Evolutionary conservation across 805 yeast species (phyloP), one percentile per base, ranked within the genome.

Genomic region (Vanderwaltozyma yarrowii): DNA sequence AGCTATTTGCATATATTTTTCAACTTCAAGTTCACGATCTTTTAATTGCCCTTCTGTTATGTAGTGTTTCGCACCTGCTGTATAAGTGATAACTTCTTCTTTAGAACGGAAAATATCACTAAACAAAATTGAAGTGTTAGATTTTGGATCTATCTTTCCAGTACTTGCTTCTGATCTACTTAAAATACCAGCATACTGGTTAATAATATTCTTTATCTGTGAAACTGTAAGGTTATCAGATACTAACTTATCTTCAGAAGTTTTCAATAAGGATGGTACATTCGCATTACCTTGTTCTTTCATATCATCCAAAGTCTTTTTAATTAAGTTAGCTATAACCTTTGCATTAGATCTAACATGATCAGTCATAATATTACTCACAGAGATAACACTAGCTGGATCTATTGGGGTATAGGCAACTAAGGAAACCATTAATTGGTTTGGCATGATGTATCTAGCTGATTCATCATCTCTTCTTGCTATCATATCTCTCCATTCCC

Each of bases 391-490:
- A 19, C 76, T 78, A 4, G 68, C 61, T 0, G 75, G 60, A 39
- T 74, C 78, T 0, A 71, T 68, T 3, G 96, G 94, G 8, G 67
- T 61, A 27, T 70, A 48, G 4, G 70, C 62, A 5, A 77, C 77
- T 32, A 92, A 58, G 0, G 79, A 69, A 0, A 79, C 77, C 28
- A 92, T 54, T 12, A 80, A 57, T 49, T 80, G 92, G 52, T 85
- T 87, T 5, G 95, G 75, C 89, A 88, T 80, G 13, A 92, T 67
- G 50, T 66, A 89, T 43, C 94, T 67, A 2, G 80, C 75, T 2
- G 94, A 82, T 61, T 92, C 98, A 57, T 92, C 98, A 33, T 73
- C 70, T 28, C 64, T 47, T 45, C 94, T 70, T 2, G 96, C 97
- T 26, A 71, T 52, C 1, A 43, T 36, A 56, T 92, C 97, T 58